These are phyloP conservation scores for Leccinum ochraceum DNA, from an alignment of 768 basidiomycete species.

Conservation along the genomic window DNA sequence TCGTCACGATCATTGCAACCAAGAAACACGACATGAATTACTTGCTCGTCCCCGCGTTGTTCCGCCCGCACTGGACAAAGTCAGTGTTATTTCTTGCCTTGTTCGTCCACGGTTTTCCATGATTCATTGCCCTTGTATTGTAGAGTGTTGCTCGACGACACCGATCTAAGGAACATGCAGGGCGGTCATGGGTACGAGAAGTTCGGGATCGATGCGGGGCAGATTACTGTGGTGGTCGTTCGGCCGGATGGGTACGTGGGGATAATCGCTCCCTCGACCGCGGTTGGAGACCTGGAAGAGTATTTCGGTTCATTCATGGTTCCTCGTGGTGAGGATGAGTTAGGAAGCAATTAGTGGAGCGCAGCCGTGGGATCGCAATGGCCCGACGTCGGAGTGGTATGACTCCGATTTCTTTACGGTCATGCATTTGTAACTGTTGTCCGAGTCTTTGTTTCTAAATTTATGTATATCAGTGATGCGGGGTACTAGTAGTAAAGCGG, in stretches of 20 bases:
- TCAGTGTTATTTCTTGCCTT: neutral
- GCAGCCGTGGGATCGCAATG: no score
- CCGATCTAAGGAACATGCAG: slow-evolving; percentile 2
- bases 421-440: no score
- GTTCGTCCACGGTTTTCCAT: neutral
- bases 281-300: slow-evolving; percentile 38
- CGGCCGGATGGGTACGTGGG: slow-evolving; percentile 21
- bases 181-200: slow-evolving; percentile 38
- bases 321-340: slow-evolving; percentile 1
- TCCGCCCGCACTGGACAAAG: neutral
- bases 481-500: no score
- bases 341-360: no score
- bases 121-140: neutral
- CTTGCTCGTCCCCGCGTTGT: neutral
- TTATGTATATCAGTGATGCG: no score
- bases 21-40: neutral
- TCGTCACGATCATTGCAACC: neutral
- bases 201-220: slow-evolving; percentile 34
- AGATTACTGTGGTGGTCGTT: slow-evolving; percentile 37
- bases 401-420: no score
- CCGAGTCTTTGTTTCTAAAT: no score
- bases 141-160: neutral
- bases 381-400: no score
- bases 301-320: slow-evolving; percentile 54
- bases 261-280: slow-evolving; percentile 24